Evolutionary conservation across 2,329 filamentous ascomycete species (phyloP).

Genomic region (Curvularia spicifera): DNA sequence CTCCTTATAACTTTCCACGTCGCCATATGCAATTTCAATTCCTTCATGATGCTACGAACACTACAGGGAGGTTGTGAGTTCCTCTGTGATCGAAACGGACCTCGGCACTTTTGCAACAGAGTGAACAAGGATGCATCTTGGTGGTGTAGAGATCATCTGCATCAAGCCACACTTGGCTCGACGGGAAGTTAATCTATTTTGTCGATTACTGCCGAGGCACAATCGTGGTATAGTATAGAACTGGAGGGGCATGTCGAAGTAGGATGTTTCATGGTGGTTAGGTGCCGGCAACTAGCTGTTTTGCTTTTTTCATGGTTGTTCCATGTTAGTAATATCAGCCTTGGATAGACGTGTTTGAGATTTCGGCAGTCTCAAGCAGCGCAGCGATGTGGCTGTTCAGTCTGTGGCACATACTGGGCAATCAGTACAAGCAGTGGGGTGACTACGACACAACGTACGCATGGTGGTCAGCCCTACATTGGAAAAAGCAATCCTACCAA

Average conservation of each 20-base stretch:
- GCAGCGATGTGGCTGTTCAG: neutral
- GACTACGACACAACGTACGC: neutral
- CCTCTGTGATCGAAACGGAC: neutral
- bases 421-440: neutral
- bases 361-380: neutral
- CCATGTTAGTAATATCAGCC: neutral
- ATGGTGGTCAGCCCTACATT: neutral
- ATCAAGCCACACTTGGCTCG: constrained; percentile 3
- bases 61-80: neutral
- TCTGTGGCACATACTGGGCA: neutral
- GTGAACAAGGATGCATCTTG: constrained; percentile 6
- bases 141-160: constrained; percentile 7
- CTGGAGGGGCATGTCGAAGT: neutral
- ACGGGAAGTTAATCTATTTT: constrained; percentile 6
- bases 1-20: constrained; percentile 3
- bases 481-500: neutral
- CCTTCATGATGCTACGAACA: neutral
- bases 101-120: constrained; percentile 8
- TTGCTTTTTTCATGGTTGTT: neutral
- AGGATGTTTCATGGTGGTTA: neutral
- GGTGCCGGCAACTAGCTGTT: neutral
- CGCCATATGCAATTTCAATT: neutral
- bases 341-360: neutral
- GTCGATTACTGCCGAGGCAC: constrained; percentile 5
- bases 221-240: neutral